Conservation (phyloP, 805 yeast genomes). For the Wickerhamomyces ciferrii region DNA sequence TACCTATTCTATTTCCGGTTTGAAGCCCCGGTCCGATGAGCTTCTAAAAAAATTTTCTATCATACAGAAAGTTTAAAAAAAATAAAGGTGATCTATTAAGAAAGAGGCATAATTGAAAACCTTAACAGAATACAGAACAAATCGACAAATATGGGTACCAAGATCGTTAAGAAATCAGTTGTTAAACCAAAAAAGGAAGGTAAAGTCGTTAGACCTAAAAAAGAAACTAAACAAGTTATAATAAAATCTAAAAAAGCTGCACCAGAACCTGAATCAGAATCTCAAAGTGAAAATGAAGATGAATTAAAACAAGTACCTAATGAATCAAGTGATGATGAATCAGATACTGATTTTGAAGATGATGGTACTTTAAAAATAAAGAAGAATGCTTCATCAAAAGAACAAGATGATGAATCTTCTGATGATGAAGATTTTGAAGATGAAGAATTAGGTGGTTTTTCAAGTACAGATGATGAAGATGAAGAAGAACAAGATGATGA, state of each 20-base stretch:
- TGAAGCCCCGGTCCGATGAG: conserved; percentile 12
- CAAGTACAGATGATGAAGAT: conserved; percentile 9
- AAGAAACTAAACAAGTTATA: background rate
- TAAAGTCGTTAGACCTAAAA: conserved; percentile 4
- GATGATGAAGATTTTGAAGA: conserved; percentile 12
- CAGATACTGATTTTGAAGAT: conserved; percentile 14
- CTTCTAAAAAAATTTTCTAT: conserved; percentile 4
- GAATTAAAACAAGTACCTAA: conserved; percentile 3
- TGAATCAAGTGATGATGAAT: conserved; percentile 18
- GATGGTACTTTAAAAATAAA: conserved; percentile 20
- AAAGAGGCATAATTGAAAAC: background rate
- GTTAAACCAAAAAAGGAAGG: conserved; percentile 15
- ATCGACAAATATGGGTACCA: conserved; percentile 9
- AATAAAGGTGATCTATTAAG: background rate
- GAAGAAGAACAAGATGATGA: conserved; percentile 7
- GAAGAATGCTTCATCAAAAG: conserved; percentile 4
- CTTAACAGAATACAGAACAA: background rate
- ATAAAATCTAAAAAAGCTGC: conserved; percentile 12
- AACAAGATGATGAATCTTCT: conserved; percentile 6
- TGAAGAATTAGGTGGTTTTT: conserved; percentile 11
- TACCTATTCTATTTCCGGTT: too few relatives aligned
- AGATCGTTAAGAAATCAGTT: conserved; percentile 12
- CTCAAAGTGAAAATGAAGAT: conserved; percentile 12
- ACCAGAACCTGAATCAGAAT: conserved; percentile 22
- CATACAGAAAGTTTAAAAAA: background rate